Conservation (phyloP, 345 rosid species). For the Lepidium didymum region DNA sequence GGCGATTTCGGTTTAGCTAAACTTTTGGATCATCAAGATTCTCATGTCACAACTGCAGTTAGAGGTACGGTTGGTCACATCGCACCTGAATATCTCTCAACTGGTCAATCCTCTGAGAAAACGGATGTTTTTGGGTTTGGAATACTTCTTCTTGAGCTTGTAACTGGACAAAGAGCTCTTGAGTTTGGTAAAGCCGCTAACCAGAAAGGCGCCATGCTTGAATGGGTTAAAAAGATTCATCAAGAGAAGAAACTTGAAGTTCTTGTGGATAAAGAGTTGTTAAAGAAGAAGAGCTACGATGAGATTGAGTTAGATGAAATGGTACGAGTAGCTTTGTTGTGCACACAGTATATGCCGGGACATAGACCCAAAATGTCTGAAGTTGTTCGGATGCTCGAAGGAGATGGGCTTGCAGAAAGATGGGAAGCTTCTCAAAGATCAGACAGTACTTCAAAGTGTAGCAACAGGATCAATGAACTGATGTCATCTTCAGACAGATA, state of each 20-base stretch:
- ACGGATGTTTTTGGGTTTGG: slow-evolving; percentile 37
- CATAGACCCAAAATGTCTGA: slow-evolving; percentile 95
- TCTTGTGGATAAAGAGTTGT: slow-evolving; percentile 81
- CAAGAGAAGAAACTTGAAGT: slow-evolving; percentile 84
- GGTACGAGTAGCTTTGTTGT: slow-evolving; percentile 80
- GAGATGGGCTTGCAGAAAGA: slow-evolving; percentile 92
- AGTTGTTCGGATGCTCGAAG: slow-evolving; percentile 97
- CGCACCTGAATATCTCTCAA: slow-evolving; percentile 37
- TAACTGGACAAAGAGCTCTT: slow-evolving; percentile 31
- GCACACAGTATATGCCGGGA: slow-evolving; percentile 87
- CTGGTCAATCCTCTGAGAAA: slow-evolving; percentile 36
- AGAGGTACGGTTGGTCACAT: slow-evolving; percentile 38
- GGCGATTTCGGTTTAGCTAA: slow-evolving; percentile 37
- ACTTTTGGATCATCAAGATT: slow-evolving; percentile 29
- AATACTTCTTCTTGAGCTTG: slow-evolving; percentile 35
- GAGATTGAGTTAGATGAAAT: slow-evolving; percentile 91
- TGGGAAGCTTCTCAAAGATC: slow-evolving; percentile 96
- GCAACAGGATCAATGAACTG: slow-evolving; percentile 53
- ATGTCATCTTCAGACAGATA: slow-evolving; percentile 84
- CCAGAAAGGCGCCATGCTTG: slow-evolving; percentile 36
- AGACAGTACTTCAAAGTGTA: slow-evolving; percentile 42
- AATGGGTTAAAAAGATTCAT: slow-evolving; percentile 74
- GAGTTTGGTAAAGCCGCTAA: slow-evolving; percentile 33
- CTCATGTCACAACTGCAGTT: slow-evolving; percentile 37
- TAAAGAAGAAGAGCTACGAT: slow-evolving; percentile 55